Conservation (phyloP, 2,329 filamentous ascomycete genomes). For the Colletotrichum viniferum region DNA sequence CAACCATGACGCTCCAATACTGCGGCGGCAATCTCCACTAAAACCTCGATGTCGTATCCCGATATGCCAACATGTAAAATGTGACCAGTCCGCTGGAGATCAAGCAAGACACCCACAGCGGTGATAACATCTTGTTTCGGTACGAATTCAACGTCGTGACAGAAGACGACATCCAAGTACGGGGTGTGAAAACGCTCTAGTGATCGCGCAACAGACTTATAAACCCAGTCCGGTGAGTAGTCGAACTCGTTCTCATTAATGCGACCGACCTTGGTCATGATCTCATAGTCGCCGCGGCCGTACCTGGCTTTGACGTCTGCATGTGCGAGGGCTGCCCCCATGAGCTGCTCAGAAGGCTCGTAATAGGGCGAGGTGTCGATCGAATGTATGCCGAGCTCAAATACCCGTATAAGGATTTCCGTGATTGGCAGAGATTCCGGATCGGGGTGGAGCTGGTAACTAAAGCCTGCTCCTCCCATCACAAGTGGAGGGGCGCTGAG, state of each 20-base stretch:
- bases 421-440: neutral
- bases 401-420: neutral
- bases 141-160: neutral
- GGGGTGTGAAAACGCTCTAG: neutral
- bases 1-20: neutral
- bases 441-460: neutral
- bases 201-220: neutral
- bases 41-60: neutral
- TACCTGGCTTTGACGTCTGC: neutral
- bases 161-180: neutral
- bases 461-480: neutral
- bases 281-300: neutral
- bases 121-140: neutral
- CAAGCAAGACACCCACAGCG: neutral
- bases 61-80: neutral
- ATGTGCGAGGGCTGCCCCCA: neutral
- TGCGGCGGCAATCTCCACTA: neutral
- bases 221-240: neutral
- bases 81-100: neutral
- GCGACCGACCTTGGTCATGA: neutral
- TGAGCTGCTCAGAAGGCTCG: neutral
- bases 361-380: neutral
- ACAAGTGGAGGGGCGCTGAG: neutral
- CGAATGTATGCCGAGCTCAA: neutral
- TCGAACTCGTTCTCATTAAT: neutral